A percentile compares a stretch with the other conserved stretches of the same genome.
These are phyloP conservation scores for Fomitopsis schrenkii DNA, from an alignment of 1,284 basidiomycete genomes.

Conservation along the genomic window DNA sequence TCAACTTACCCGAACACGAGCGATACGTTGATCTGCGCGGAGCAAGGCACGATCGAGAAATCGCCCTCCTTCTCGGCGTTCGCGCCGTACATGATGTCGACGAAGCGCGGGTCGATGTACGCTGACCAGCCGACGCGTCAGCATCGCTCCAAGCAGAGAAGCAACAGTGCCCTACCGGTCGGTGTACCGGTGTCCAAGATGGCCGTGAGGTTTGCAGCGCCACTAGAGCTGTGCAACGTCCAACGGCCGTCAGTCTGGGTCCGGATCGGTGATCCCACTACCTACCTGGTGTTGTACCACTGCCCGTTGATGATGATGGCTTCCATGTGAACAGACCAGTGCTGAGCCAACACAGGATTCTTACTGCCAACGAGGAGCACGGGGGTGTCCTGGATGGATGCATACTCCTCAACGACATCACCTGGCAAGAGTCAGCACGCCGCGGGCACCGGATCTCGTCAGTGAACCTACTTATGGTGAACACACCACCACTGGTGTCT, in stretches of 20 bases:
- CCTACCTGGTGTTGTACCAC: conserved; percentile 5
- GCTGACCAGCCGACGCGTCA: background rate
- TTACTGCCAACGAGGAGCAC: background rate
- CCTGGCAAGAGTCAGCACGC: background rate
- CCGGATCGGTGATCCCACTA: background rate
- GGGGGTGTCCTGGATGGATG: background rate
- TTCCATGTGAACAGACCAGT: conserved; percentile 4
- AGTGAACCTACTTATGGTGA: conserved; percentile 2
- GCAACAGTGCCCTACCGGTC: background rate
- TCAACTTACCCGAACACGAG: conserved; percentile 2
- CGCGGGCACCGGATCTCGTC: background rate
- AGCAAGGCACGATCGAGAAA: background rate
- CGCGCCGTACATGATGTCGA: conserved; percentile 4
- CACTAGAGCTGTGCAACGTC: background rate
- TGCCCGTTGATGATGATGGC: conserved; percentile 6
- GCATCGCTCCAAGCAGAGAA: background rate
- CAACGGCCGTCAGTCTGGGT: background rate
- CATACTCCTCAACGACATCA: background rate
- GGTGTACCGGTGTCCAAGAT: conserved; percentile 7
- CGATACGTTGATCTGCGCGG: conserved; percentile 1
- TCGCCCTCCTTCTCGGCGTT: background rate
- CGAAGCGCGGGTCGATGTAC: conserved; percentile 2
- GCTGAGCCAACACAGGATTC: background rate
- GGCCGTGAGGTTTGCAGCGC: conserved; percentile 1
- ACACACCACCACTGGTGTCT: background rate